Evolutionary conservation across 441 rosid species (phyloP), one percentile per base, ranked within the genome.

Genomic region (Pelargonium fulgidum): DNA sequence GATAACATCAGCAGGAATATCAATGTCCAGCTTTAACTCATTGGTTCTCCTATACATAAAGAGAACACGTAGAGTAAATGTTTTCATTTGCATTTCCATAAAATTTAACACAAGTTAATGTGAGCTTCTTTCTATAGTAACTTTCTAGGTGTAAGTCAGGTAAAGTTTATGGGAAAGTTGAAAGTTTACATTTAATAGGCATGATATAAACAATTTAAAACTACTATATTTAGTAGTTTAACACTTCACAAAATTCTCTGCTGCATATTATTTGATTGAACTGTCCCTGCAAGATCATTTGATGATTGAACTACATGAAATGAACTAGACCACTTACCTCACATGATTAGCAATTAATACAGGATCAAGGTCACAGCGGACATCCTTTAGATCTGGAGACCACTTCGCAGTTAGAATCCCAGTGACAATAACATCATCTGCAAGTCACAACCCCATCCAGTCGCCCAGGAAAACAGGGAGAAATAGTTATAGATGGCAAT

Each of bases 301-400:
- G 66, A 16, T 20, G 44, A 64, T 14, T 52, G 66, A 48, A 69
- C 61, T 13, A n/a, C 42, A 12, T n/a, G 14, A 70, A 36, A 19
- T 17, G 20, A 70, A 24, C 14, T 16, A 50, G 66, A 65, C 61
- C 17, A 72, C 63, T 74, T 83, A 92, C 99, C 94, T 90, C 73
- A 89, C 83, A 81, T 92, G 86, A 75, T 94, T 92, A 47, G 96
- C 98, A 74, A 92, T 78, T 76, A 94, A 76, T 68, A 86, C 74
- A 58, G 97, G 98, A 70, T 92, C 97, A 82, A 94, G 98, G 80
- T 89, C 96, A 73, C 94, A 89, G 54, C 98, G 94, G 13, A 92
- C 99, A 62, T 94, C 99, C 82, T 85, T 94, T 67, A 90, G 66
- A 75, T 92, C 94, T 74, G 92, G 91, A 78, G 98, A 90, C 99